Base-by-base conservation (phyloP, 2,329 filamentous ascomycete species). In the Fonsecaea pedrosoi region DNA sequence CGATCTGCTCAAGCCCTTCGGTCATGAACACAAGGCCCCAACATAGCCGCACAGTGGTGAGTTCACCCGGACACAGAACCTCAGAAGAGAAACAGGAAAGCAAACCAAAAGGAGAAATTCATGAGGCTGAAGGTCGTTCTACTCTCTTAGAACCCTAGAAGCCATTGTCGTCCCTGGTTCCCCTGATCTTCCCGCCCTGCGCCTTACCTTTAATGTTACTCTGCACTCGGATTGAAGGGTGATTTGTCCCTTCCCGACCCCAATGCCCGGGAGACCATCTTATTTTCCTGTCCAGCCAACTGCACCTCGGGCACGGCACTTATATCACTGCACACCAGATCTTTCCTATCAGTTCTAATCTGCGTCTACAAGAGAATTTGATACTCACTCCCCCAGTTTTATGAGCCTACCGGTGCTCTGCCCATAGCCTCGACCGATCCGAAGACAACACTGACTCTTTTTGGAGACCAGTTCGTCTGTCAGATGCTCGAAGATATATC, bases 401-500 rank as follows among this genome's bases (percentile, higher is more conserved):
- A 60, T 30, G 30, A 32, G 21, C 32, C 15, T 15, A 30, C 25
- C n/a, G 13, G 37, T 50, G 57, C 57, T 25, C 50, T 38, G 25
- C 25, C 30, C 45, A 50, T 10, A 25, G 32, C 21, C 12, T 50
- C 32, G 10, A 50, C 13, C 25, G 18, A 34, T 12, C 30, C 18
- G 25, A 60, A 35, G 38, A 18, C 32, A 21, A 30, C 38, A 32
- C 18, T 45, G 4, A 60, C 13, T 48, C 45, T 18, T 13, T 13
- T 45, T 40, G 45, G 45, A 50, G 18, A 53, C 30, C 34, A 38
- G 8, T 30, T 32, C 30, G 7, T 21, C 15, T 15, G 13, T 61
- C 60, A 35, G 34, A 45, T 56, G 50, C 50, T 62, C 18, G 50
- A 56, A 48, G 60, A 56, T 21, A 56, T 62, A 62, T 42, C 37